These are phyloP conservation scores for Arabidopsis thaliana DNA, from an alignment of 345 rosid species.

Conservation along the genomic window DNA sequence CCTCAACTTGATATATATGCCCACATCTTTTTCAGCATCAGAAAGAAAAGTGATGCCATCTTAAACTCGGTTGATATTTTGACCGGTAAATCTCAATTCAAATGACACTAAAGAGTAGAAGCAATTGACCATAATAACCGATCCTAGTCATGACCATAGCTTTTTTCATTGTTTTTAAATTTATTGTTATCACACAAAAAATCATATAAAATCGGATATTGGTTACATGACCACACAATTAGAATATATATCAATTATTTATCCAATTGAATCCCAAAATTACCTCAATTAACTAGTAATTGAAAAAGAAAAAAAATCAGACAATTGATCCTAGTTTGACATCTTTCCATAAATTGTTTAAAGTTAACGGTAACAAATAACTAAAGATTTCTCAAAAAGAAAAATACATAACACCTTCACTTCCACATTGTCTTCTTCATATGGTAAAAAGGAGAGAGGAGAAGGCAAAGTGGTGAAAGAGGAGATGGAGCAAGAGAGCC, in stretches of 20 bases:
- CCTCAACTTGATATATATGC: neutral
- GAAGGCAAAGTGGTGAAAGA: conserved; percentile 23
- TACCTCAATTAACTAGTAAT: neutral
- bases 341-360: conserved; percentile 24
- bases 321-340: conserved; percentile 3
- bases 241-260: neutral
- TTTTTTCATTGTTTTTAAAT: neutral
- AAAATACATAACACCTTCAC: conserved; percentile 4
- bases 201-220: conserved; percentile 6
- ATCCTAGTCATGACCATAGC: neutral
- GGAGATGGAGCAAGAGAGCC: conserved; percentile 44
- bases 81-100: neutral
- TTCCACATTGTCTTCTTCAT: conserved; percentile 18
- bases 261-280: neutral
- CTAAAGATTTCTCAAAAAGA: neutral
- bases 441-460: conserved; percentile 7
- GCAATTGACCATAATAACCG: neutral
- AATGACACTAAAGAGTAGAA: neutral
- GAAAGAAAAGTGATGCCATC: neutral
- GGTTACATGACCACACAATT: neutral
- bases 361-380: neutral
- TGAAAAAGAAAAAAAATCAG: neutral
- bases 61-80: neutral
- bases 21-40: neutral
- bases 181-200: neutral